These are phyloP conservation scores for Terana coerulea DNA, from an alignment of 768 basidiomycete species.

Conservation along the genomic window DNA sequence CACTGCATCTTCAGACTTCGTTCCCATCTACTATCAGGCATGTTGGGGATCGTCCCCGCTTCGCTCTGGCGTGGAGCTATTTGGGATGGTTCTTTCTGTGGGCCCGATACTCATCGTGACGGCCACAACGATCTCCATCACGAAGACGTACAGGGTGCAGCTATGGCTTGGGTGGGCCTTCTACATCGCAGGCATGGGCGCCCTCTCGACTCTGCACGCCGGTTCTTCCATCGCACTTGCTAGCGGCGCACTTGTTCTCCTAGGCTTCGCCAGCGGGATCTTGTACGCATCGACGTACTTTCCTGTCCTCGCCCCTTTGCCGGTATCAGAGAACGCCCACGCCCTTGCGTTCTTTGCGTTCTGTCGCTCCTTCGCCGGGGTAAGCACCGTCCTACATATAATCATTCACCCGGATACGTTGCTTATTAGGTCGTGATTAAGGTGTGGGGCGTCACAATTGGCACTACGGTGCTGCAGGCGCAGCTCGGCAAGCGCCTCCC, in stretches of 20 bases:
- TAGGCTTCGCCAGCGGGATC: conserved; percentile 8
- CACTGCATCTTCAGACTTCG: conserved; percentile 1
- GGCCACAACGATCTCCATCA: conserved; percentile 6
- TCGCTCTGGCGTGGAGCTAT: conserved; percentile 5
- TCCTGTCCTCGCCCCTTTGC: conserved; percentile 14
- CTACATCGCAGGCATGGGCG: conserved; percentile 3
- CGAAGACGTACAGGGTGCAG: conserved; percentile 12
- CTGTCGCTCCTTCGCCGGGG: conserved; percentile 16
- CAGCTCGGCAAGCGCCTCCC: conserved; percentile 26
- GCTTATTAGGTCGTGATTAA: conserved; percentile 3
- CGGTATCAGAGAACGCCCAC: conserved; percentile 9
- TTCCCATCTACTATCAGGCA: conserved; percentile 8
- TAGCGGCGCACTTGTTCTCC: conserved; percentile 6
- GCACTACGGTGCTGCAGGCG: conserved; percentile 29
- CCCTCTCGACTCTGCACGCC: neutral
- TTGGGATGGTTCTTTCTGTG: conserved; percentile 4
- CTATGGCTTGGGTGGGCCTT: conserved; percentile 10
- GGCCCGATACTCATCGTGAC: conserved; percentile 1
- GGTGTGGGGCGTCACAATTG: conserved; percentile 30
- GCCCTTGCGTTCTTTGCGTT: conserved; percentile 18
- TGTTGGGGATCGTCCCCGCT: conserved; percentile 11
- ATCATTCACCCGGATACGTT: neutral
- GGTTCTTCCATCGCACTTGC: neutral
- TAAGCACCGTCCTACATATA: conserved; percentile 8
- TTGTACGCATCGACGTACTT: conserved; percentile 8